Evolutionary conservation across 495 filamentous ascomycete species (phyloP).

Genomic region (Rusavskia elegans): DNA sequence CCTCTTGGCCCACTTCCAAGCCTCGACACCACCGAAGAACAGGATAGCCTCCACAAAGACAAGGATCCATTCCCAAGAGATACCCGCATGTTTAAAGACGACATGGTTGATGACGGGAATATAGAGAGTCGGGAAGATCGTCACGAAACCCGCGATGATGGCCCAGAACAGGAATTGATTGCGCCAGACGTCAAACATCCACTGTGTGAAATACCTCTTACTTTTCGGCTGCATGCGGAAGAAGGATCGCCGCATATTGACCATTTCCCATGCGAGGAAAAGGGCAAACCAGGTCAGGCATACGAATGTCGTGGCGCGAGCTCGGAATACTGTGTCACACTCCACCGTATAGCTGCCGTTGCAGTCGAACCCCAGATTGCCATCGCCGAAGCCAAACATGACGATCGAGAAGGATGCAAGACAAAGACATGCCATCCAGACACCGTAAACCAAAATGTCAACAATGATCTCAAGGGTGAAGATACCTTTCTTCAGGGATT

Average conservation of each 20-base stretch:
- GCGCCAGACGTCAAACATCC: conserved; percentile 48
- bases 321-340: conserved; percentile 57
- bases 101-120: conserved; percentile 51
- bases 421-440: conserved; percentile 55
- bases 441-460: conserved; percentile 54
- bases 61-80: conserved; percentile 59
- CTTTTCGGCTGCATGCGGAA: conserved; percentile 48
- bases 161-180: conserved; percentile 61
- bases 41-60: conserved; percentile 36
- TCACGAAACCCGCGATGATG: conserved; percentile 50
- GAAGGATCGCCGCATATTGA: conserved; percentile 49
- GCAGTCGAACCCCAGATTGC: conserved; percentile 43
- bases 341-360: conserved; percentile 37
- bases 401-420: conserved; percentile 49
- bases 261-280: conserved; percentile 61
- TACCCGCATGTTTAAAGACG: conserved; percentile 56
- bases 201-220: conserved; percentile 34
- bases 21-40: conserved; percentile 48
- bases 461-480: conserved; percentile 53
- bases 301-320: conserved; percentile 54
- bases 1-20: conserved; percentile 54
- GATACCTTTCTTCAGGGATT: conserved; percentile 46
- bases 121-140: conserved; percentile 56
- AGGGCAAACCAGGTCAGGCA: conserved; percentile 62
- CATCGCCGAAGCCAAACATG: conserved; percentile 50